phyloP scores from a whole-genome alignment of 2,329 filamentous ascomycete genomes.

The Fusarium compactum region DNA sequence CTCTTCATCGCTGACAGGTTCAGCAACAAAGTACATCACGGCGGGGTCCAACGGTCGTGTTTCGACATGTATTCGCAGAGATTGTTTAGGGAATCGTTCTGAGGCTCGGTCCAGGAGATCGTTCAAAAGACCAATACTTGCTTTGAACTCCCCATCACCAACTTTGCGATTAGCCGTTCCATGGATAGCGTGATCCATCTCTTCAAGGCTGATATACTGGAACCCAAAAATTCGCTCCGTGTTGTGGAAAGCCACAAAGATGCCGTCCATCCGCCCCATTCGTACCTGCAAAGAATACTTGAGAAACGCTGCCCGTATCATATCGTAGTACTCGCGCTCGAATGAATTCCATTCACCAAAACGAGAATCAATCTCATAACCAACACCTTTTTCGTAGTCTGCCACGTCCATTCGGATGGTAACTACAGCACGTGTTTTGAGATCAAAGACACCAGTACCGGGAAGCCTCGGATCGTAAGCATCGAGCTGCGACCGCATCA shows the following conservation, averaged over 20 bases:
- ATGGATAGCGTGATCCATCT: slow-evolving; percentile 94
- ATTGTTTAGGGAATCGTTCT: slow-evolving; percentile 77
- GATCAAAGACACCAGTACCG: slow-evolving; percentile 92
- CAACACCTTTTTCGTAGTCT: slow-evolving; percentile 78
- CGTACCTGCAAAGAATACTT: slow-evolving; percentile 98
- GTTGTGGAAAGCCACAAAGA: slow-evolving; percentile 97
- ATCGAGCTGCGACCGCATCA: slow-evolving; percentile 96
- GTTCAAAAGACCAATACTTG: slow-evolving; percentile 84
- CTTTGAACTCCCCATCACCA: slow-evolving; percentile 87
- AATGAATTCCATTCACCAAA: slow-evolving; percentile 89
- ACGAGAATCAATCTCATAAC: slow-evolving; percentile 85
- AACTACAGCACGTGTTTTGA: slow-evolving; percentile 94
- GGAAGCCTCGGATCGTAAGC: slow-evolving; percentile 88
- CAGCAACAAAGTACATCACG: slow-evolving; percentile 90
- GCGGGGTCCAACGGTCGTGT: slow-evolving; percentile 70
- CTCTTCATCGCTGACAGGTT: slow-evolving; percentile 80
- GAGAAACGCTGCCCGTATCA: slow-evolving; percentile 93
- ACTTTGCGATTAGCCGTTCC: slow-evolving; percentile 74
- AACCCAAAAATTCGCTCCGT: slow-evolving; percentile 96
- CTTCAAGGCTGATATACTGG: slow-evolving; percentile 87
- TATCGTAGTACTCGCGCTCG: slow-evolving; percentile 95
- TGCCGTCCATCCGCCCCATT: slow-evolving; percentile 98
- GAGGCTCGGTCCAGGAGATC: slow-evolving; percentile 82
- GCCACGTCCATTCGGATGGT: slow-evolving; percentile 88
- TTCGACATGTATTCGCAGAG: slow-evolving; percentile 85